Evolutionary conservation across 2,329 filamentous ascomycete species (phyloP).

Genomic region (Colletotrichum spinosum): DNA sequence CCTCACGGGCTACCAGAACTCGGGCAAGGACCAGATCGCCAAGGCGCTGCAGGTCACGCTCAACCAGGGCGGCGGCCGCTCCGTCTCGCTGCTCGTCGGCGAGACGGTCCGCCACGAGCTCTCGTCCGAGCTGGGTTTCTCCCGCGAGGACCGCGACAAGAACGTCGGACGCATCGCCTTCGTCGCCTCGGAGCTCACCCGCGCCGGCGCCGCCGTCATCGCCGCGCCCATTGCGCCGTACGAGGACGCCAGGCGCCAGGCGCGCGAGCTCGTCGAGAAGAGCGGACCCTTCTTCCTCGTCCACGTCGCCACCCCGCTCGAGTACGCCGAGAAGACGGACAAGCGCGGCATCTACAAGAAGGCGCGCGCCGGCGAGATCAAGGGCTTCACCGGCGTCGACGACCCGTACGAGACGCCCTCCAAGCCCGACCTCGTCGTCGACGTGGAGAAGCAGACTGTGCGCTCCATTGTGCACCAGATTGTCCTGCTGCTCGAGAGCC

Average conservation of each 20-base stretch:
- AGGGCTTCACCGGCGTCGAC: conserved; percentile 98
- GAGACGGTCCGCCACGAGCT: conserved; percentile 96
- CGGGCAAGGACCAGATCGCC: conserved; percentile 95
- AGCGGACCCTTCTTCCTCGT: conserved; percentile 93
- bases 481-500: conserved; percentile 88
- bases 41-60: conserved; percentile 96
- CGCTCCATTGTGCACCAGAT: conserved; percentile 97
- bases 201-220: conserved; percentile 93
- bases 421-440: conserved; percentile 87
- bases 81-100: conserved; percentile 92
- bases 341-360: conserved; percentile 89
- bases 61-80: conserved; percentile 96
- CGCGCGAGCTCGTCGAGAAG: conserved; percentile 87
- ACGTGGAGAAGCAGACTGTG: conserved; percentile 87
- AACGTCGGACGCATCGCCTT: conserved; percentile 98
- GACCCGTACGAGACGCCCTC: conserved; percentile 91
- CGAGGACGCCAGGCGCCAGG: conserved; percentile 79
- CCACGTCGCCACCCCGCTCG: conserved; percentile 92
- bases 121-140: conserved; percentile 95
- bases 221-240: conserved; percentile 96
- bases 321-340: conserved; percentile 95
- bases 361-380: conserved; percentile 90
- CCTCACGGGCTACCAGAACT: conserved; percentile 96
- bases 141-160: conserved; percentile 88
- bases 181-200: conserved; percentile 93